A percentile compares a stretch with the other conserved stretches of the same genome.
Conservation (phyloP, 108 stramenopile genomes). For the Skeletonema marinoi region DNA sequence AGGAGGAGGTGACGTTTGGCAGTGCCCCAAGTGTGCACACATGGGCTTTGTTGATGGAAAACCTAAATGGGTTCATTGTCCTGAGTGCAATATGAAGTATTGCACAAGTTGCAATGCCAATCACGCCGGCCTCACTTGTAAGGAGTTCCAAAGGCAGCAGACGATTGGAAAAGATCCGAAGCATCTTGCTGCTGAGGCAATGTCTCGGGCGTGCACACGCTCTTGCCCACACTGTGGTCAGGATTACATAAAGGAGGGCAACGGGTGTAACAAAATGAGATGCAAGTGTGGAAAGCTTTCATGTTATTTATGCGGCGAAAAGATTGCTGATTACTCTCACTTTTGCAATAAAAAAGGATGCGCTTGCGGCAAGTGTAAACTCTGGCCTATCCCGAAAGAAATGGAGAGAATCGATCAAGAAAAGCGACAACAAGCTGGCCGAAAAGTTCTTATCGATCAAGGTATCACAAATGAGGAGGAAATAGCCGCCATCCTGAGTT, state of each 20-base stretch:
- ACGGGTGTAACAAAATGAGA: slow-evolving; percentile 24
- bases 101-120: slow-evolving; percentile 25
- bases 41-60: slow-evolving; percentile 9
- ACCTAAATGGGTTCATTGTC: slow-evolving; percentile 19
- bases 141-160: slow-evolving; percentile 5
- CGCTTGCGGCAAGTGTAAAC: slow-evolving; percentile 17
- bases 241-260: slow-evolving; percentile 15
- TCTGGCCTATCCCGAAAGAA: slow-evolving; percentile 6
- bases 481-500: slow-evolving; percentile 13
- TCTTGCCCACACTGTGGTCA: slow-evolving; percentile 18
- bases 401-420: slow-evolving; percentile 14
- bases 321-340: slow-evolving; percentile 22
- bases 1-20: slow-evolving; percentile 1
- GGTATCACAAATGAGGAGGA: slow-evolving; percentile 13
- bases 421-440: slow-evolving; percentile 20
- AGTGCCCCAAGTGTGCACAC: neutral
- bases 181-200: slow-evolving; percentile 23
- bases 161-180: slow-evolving; percentile 3
- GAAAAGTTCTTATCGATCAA: slow-evolving; percentile 13
- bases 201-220: slow-evolving; percentile 5
- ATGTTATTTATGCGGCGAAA: slow-evolving; percentile 21
- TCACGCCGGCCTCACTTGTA: slow-evolving; percentile 12
- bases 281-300: slow-evolving; percentile 8
- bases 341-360: slow-evolving; percentile 7
- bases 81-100: slow-evolving; percentile 8